phyloP scores from a whole-genome alignment of 2,329 filamentous ascomycete species.

The Pseudocercospora fuligena region DNA sequence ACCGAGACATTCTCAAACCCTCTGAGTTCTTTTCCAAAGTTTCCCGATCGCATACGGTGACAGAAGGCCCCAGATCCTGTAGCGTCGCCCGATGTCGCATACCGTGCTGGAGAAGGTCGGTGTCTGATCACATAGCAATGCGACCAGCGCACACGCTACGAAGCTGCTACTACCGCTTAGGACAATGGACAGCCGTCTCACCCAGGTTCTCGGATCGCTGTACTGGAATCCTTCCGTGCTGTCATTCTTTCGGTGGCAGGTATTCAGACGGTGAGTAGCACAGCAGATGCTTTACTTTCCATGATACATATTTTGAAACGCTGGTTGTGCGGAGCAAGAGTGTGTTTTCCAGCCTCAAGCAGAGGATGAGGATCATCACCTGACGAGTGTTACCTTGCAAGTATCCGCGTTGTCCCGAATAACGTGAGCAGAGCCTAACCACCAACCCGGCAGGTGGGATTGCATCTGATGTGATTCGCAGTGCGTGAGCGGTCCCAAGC shows the following conservation, averaged over 20 bases:
- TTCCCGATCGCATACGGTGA: not conserved
- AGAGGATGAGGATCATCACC: not conserved
- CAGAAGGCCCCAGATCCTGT: not conserved
- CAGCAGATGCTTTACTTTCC: not conserved
- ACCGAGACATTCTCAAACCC: not conserved
- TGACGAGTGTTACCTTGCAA: not conserved
- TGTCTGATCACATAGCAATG: not conserved
- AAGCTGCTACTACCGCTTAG: not conserved
- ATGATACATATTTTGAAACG: slow-evolving; percentile 1
- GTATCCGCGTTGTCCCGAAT: not conserved
- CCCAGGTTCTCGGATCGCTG: not conserved
- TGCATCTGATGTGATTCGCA: slow-evolving; percentile 2
- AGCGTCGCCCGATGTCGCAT: not conserved
- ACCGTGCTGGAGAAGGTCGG: not conserved
- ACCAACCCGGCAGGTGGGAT: slow-evolving; percentile 15
- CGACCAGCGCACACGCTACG: slow-evolving; percentile 1
- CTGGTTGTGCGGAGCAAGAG: not conserved
- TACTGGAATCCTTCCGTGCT: not conserved
- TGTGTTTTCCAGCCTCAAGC: not conserved
- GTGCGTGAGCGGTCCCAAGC: not conserved
- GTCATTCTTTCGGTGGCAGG: not conserved
- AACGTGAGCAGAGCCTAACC: slow-evolving; percentile 7
- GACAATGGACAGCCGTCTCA: slow-evolving; percentile 4
- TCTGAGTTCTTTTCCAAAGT: not conserved
- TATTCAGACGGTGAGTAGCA: not conserved